Evolutionary conservation across 331 rosid species (phyloP).

Genomic region (Pyracantha coccinea): DNA sequence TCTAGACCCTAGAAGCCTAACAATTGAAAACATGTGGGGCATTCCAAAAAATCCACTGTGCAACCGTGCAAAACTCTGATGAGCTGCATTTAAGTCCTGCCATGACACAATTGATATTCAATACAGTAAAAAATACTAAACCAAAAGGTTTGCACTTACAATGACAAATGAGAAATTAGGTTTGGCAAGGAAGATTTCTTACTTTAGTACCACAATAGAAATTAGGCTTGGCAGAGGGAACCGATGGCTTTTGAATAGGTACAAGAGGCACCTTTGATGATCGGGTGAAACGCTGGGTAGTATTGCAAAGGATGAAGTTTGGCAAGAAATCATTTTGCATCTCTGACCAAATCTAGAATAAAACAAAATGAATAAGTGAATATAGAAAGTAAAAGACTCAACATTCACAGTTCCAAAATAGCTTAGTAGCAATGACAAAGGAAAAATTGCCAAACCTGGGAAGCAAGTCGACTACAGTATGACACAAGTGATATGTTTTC

Average conservation of each 20-base stretch:
- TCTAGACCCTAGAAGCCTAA: slow-evolving; percentile 84
- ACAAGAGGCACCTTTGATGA: slow-evolving; percentile 58
- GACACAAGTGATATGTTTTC: slow-evolving; percentile 94
- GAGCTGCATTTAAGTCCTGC: slow-evolving; percentile 91
- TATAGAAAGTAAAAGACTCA: slow-evolving; percentile 6
- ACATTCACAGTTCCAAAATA: neutral
- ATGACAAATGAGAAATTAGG: neutral
- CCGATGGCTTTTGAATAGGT: slow-evolving; percentile 96
- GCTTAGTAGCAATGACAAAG: slow-evolving; percentile 12
- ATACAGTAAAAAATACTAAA: neutral
- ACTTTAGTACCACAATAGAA: slow-evolving; percentile 93
- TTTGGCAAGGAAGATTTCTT: slow-evolving; percentile 21
- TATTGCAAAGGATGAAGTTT: slow-evolving; percentile 87
- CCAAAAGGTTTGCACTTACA: neutral
- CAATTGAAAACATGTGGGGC: slow-evolving; percentile 84
- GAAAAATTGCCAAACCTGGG: slow-evolving; percentile 52
- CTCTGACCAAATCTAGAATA: slow-evolving; percentile 90
- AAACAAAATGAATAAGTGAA: slow-evolving; percentile 22
- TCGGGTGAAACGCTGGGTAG: slow-evolving; percentile 89
- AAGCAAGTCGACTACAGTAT: slow-evolving; percentile 91
- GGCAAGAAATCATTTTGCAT: slow-evolving; percentile 95
- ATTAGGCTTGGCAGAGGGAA: slow-evolving; percentile 89
- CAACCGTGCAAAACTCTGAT: slow-evolving; percentile 92
- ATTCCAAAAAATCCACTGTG: slow-evolving; percentile 98
- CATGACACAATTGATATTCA: neutral